Base-by-base conservation (phyloP, 768 basidiomycete genomes). In the Pleurotus salmoneostramineus region DNA sequence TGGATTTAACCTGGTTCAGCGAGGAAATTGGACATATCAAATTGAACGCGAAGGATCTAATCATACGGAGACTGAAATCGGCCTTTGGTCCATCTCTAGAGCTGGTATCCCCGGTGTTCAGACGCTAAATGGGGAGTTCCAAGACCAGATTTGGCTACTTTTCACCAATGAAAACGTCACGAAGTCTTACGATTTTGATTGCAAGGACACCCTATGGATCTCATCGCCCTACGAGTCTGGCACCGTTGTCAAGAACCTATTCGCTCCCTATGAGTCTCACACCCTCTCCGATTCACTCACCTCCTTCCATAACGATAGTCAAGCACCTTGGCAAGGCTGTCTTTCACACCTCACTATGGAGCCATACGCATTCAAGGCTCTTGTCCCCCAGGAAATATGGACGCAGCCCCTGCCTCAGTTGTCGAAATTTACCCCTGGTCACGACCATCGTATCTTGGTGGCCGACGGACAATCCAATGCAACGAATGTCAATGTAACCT, bases 41-140 rank as follows among this genome's bases (percentile, higher is more conserved):
- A 90, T 93, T 61, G 72, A 88, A 58, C 83, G 88, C 10, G 93
- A 93, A 8, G 95, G 95, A 66, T 96, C 95, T 31, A 93, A 95
- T 66, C 65, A 68, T 14, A 93, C 92, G 1, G 66, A 66, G 40
- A 93, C 94, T 0, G 93, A 96, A 71, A 84, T 95, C 78, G 95
- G 95, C 56, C 77, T 95, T 6, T 96, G 89, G 87, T 88, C 92
- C 1, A 83, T 85, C 14, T 85, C 87, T 4, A 84, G 94, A 33
- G 74, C 85, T 3, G 86, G 78, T 14, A 78, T 94, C 35, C 1
- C 70, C 3, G 72, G 68, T 27, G 71, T 79, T n/a, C 92, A 95
- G 69, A 82, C 66, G 4, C 77, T 93, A 54, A 74, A 72, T 0
- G 89, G 90, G 5, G 76, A 66, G 27, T 78, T 82, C 66, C 76